Percentiles rank a stretch among this genome's conserved stretches.
phyloP scores from a whole-genome alignment of 306 rosid species.

The Luffa aegyptiaca region DNA sequence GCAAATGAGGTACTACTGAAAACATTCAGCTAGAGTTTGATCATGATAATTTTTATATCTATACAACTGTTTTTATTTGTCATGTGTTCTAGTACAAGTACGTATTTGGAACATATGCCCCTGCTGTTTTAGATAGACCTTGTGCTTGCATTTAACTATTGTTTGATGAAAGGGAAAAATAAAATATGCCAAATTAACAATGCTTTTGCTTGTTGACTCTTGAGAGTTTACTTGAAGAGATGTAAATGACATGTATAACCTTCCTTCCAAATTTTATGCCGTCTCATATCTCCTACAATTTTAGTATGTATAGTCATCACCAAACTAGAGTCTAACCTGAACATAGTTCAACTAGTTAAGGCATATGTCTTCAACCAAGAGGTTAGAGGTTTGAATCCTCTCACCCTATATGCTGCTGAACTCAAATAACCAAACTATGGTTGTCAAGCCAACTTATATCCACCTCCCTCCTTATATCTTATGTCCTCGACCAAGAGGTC shows the following conservation, averaged over 20 bases:
- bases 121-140: not conserved
- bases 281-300: not conserved
- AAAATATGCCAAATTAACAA: not conserved
- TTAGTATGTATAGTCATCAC: not conserved
- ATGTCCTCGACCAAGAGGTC: no score
- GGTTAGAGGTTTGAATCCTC: no score
- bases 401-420: no score
- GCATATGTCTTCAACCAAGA: no score
- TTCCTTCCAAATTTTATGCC: not conserved
- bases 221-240: not conserved
- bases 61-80: not conserved
- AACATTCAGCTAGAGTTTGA: not conserved
- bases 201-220: not conserved
- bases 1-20: constrained; percentile 66
- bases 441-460: not conserved
- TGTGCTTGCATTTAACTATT: not conserved
- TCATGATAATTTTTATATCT: not conserved
- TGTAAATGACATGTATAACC: not conserved
- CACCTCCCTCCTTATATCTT: not conserved
- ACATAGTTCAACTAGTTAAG: no score
- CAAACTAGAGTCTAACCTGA: not conserved
- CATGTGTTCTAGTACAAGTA: not conserved
- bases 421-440: not conserved
- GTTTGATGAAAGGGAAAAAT: not conserved
- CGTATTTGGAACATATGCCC: not conserved